Conservation (phyloP, 148 eudicot species). For the Spergularia marina region DNA sequence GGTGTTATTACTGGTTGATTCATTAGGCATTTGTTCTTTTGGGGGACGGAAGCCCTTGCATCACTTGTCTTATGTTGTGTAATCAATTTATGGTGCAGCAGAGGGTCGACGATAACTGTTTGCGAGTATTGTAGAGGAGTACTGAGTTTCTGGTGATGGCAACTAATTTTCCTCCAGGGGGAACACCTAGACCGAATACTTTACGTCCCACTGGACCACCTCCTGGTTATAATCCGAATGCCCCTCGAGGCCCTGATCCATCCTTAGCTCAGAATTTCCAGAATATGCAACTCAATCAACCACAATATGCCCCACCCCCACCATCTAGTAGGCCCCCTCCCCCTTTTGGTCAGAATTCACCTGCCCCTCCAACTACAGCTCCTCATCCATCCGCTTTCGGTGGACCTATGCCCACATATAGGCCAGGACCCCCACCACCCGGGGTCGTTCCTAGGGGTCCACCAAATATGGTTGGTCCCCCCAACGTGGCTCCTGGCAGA, state of each 20-base stretch:
- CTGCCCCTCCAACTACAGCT: conserved; percentile 33
- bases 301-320: conserved; percentile 40
- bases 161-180: conserved; percentile 62
- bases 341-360: conserved; percentile 57
- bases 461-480: conserved; percentile 38
- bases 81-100: conserved; percentile 10
- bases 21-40: neutral
- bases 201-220: conserved; percentile 36
- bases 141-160: conserved; percentile 41
- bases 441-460: conserved; percentile 71
- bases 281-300: conserved; percentile 67
- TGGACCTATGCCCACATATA: conserved; percentile 40
- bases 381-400: conserved; percentile 36
- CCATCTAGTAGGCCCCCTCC: conserved; percentile 45
- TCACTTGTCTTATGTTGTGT: conserved; percentile 2
- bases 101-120: neutral
- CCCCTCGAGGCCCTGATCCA: conserved; percentile 21
- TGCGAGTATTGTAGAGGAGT: conserved; percentile 8
- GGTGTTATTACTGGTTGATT: too few relatives aligned
- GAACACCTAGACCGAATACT: conserved; percentile 60
- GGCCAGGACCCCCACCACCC: conserved; percentile 86
- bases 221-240: conserved; percentile 61
- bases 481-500: conserved; percentile 41
- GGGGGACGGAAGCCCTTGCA: conserved; percentile 1
- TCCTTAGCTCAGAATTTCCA: conserved; percentile 68